Conservation (phyloP, 2,329 filamentous ascomycete species). For the Didymella sp. region DNA sequence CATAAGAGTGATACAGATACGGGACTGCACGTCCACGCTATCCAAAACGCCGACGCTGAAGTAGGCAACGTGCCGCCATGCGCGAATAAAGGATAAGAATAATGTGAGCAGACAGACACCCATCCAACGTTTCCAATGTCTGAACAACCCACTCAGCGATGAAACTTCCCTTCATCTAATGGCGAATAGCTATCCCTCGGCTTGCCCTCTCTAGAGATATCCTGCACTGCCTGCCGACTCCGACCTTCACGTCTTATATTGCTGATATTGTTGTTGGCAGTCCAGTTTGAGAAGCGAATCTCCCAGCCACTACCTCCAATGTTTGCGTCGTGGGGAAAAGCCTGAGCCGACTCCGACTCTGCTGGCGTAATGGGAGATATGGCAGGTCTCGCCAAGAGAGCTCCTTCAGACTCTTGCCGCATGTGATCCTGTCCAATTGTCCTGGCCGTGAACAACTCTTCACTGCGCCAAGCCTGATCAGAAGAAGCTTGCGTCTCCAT, state of each 20-base stretch:
- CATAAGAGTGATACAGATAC: constrained; percentile 2
- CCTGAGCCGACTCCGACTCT: neutral
- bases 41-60: constrained; percentile 31
- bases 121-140: neutral
- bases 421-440: neutral
- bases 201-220: neutral
- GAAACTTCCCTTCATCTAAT: neutral
- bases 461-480: too few species aligned
- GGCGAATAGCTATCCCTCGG: neutral
- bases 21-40: constrained; percentile 17
- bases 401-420: neutral
- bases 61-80: neutral
- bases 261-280: neutral
- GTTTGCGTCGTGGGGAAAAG: neutral
- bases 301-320: neutral
- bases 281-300: neutral
- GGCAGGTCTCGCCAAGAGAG: neutral
- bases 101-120: neutral
- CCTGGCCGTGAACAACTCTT: neutral
- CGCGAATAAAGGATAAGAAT: constrained; percentile 1
- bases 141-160: constrained; percentile 1
- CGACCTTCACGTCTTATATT: neutral
- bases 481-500: neutral
- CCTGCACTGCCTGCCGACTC: too few species aligned
- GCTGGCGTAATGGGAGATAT: neutral